Evolutionary conservation across 2,329 filamentous ascomycete species (phyloP).

Genomic region (Chaetomiaceae sp.): DNA sequence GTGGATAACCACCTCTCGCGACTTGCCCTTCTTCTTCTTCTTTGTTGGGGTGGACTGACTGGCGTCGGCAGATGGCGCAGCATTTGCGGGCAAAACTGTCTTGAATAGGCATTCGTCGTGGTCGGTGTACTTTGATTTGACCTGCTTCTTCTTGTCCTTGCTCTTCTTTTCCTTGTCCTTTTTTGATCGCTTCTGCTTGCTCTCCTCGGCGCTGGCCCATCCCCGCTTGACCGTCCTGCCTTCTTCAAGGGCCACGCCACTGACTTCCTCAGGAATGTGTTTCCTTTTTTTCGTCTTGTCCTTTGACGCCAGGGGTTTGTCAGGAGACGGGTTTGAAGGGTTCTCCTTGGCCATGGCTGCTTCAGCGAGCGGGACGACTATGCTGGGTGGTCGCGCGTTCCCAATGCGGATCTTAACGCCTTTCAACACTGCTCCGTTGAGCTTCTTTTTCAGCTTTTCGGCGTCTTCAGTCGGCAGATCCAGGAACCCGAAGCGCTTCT

Average conservation of each 20-base stretch:
- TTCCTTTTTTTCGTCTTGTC: slow-evolving; percentile 34
- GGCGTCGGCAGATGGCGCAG: slow-evolving; percentile 39
- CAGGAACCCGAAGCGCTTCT: slow-evolving; percentile 84
- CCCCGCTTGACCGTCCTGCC: slow-evolving; percentile 81
- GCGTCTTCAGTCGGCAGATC: slow-evolving; percentile 77
- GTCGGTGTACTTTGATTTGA: slow-evolving; percentile 75
- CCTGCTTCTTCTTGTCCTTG: slow-evolving; percentile 52
- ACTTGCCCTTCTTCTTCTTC: slow-evolving; percentile 45
- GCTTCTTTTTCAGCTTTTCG: slow-evolving; percentile 84
- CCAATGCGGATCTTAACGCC: slow-evolving; percentile 83
- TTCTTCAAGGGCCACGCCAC: slow-evolving; percentile 66
- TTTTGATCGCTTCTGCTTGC: slow-evolving; percentile 42
- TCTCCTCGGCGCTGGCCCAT: slow-evolving; percentile 67
- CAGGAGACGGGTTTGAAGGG: slow-evolving; percentile 32
- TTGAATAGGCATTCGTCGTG: slow-evolving; percentile 81
- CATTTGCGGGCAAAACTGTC: slow-evolving; percentile 58
- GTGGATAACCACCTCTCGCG: slow-evolving; percentile 64
- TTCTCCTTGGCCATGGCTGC: slow-evolving; percentile 30
- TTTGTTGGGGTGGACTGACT: slow-evolving; percentile 53
- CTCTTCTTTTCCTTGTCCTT: slow-evolving; percentile 46
- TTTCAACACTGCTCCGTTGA: slow-evolving; percentile 80
- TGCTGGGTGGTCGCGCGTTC: slow-evolving; percentile 64
- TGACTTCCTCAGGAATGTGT: slow-evolving; percentile 43
- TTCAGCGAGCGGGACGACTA: slow-evolving; percentile 29
- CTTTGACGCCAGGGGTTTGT: slow-evolving; percentile 27